Conservation (phyloP, 2,329 filamentous ascomycete genomes). For the Ophiosphaerella korrae region DNA sequence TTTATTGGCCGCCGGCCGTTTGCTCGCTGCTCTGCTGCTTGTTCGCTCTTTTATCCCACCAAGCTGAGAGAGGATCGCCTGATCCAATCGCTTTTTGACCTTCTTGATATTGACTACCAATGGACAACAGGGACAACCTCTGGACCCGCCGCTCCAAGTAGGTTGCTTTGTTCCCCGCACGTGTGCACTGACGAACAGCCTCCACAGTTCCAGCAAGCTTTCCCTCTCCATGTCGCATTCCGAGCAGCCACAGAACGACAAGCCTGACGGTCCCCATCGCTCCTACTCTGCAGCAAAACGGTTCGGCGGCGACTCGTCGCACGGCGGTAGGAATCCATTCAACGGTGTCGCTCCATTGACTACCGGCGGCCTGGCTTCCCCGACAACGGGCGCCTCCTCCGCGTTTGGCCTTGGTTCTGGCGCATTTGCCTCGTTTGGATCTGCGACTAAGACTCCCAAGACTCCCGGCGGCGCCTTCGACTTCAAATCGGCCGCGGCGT, state of each 20-base stretch:
- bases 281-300: constrained; percentile 72
- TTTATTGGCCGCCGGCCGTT: constrained; percentile 12
- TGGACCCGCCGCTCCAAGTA: constrained; percentile 88
- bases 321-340: constrained; percentile 80
- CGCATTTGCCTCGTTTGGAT: constrained; percentile 93
- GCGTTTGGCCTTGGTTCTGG: constrained; percentile 94
- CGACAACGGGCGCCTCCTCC: constrained; percentile 77
- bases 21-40: constrained; percentile 31
- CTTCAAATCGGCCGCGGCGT: constrained; percentile 63
- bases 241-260: constrained; percentile 53
- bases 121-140: constrained; percentile 55
- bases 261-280: constrained; percentile 63
- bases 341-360: constrained; percentile 74
- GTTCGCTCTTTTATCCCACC: constrained; percentile 44
- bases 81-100: constrained; percentile 6
- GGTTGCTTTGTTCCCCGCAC: constrained; percentile 42
- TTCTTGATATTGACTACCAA: constrained; percentile 31
- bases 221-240: constrained; percentile 78
- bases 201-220: constrained; percentile 79
- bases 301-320: constrained; percentile 76
- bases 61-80: constrained; percentile 32
- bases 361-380: constrained; percentile 69
- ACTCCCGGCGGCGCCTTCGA: constrained; percentile 81
- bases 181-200: constrained; percentile 33
- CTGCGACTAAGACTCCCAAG: constrained; percentile 83